Percentiles rank a stretch among this genome's conserved stretches.
Conservation (phyloP, 2,329 filamentous ascomycete genomes). For the Aspergillus tamarii region DNA sequence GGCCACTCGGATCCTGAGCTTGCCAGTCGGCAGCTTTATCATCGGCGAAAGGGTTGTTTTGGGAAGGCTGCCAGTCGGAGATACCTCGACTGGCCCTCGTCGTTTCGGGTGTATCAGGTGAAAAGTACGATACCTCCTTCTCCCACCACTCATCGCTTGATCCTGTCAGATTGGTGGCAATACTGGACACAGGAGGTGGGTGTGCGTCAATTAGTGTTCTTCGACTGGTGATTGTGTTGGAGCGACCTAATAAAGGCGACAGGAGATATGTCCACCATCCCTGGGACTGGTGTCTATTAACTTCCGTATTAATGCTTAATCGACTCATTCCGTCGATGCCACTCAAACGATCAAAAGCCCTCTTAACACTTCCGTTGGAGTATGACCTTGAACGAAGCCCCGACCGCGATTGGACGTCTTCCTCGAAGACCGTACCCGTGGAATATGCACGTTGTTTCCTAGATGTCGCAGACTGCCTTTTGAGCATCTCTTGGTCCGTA, state of each 20-base stretch:
- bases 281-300: constrained; percentile 46
- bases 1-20: neutral
- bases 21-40: constrained; percentile 14
- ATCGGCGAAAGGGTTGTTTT: constrained; percentile 22
- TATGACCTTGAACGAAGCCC: constrained; percentile 24
- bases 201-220: constrained; percentile 29
- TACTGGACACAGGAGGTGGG: constrained; percentile 32
- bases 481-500: constrained; percentile 16
- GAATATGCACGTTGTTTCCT: constrained; percentile 38
- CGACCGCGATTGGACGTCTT: constrained; percentile 25
- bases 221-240: constrained; percentile 36
- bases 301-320: constrained; percentile 40
- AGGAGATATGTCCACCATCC: constrained; percentile 55
- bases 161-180: constrained; percentile 21
- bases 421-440: constrained; percentile 42
- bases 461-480: constrained; percentile 21
- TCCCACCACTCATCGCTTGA: constrained; percentile 34
- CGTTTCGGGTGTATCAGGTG: constrained; percentile 34
- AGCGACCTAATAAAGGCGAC: constrained; percentile 47
- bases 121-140: constrained; percentile 33
- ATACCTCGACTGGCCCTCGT: constrained; percentile 18
- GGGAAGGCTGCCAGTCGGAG: constrained; percentile 23
- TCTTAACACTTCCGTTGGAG: constrained; percentile 35
- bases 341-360: constrained; percentile 34
- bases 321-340: constrained; percentile 12